These are phyloP conservation scores for Fusarium redolens DNA, from an alignment of 2,329 filamentous ascomycete genomes.

Conservation along the genomic window DNA sequence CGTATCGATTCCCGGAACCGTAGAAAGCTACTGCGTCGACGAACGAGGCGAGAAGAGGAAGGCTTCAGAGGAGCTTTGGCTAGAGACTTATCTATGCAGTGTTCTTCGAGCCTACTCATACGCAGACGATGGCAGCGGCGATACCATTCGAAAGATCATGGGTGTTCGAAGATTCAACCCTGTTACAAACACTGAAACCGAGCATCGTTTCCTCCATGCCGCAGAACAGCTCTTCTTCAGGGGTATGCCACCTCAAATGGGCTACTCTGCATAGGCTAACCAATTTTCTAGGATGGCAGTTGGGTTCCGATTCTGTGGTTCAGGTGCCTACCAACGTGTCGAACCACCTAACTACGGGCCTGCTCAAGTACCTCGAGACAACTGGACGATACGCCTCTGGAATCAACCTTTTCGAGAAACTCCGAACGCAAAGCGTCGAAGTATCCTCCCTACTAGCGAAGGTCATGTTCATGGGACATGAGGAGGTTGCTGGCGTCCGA, in stretches of 20 bases:
- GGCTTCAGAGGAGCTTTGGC: conserved; percentile 92
- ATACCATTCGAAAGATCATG: conserved; percentile 95
- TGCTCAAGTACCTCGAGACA: conserved; percentile 94
- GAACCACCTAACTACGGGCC: conserved; percentile 93
- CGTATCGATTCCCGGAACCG: conserved; percentile 94
- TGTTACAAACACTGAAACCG: conserved; percentile 96
- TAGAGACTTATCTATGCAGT: conserved; percentile 97
- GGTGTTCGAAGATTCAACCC: conserved; percentile 98
- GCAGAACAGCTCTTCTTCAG: conserved; percentile 96
- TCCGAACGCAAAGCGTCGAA: conserved; percentile 89
- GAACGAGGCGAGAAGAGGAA: conserved; percentile 95
- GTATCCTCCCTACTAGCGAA: conserved; percentile 92
- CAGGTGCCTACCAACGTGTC: conserved; percentile 97
- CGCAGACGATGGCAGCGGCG: conserved; percentile 93
- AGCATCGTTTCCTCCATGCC: conserved; percentile 94
- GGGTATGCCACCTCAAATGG: conserved; percentile 63
- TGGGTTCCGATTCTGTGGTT: conserved; percentile 96
- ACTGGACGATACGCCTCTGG: conserved; percentile 94
- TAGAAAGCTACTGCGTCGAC: conserved; percentile 97
- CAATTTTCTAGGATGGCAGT: conserved; percentile 78
- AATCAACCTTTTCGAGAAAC: conserved; percentile 97
- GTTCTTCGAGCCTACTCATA: conserved; percentile 96
- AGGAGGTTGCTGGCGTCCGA: conserved; percentile 95
- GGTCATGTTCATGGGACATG: conserved; percentile 92
- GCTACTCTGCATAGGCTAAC: conserved; percentile 28